A percentile compares a stretch with the other conserved stretches of the same genome.
Evolutionary conservation across 2,329 filamentous ascomycete species (phyloP).

Genomic region (Stachybotrys elegans): DNA sequence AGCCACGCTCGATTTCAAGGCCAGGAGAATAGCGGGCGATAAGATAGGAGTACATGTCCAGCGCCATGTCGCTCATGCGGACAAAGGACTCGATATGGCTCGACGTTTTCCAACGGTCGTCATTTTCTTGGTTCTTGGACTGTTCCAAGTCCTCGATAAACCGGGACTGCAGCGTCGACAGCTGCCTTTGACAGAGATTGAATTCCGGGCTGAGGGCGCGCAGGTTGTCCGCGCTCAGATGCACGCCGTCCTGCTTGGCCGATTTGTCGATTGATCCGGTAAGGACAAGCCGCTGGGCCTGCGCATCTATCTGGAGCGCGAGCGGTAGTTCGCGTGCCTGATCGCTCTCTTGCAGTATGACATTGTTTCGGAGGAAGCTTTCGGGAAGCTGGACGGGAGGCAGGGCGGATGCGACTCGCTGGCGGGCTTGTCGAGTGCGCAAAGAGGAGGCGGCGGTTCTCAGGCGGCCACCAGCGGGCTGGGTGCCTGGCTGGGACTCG

Average conservation of each 20-base stretch:
- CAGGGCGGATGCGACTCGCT: constrained; percentile 31
- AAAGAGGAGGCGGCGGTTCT: constrained; percentile 18
- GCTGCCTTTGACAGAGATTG: too few relatives aligned
- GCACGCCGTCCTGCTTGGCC: too few relatives aligned
- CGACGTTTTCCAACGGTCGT: neutral
- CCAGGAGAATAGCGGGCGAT: constrained; percentile 27
- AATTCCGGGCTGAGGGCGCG: too few relatives aligned
- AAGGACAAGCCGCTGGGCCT: constrained; percentile 24
- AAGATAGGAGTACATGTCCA: constrained; percentile 31
- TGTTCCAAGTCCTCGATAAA: neutral
- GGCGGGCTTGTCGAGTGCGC: constrained; percentile 26
- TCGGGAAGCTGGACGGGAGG: constrained; percentile 51
- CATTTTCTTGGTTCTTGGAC: neutral
- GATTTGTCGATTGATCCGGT: too few relatives aligned
- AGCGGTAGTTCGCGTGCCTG: constrained; percentile 22
- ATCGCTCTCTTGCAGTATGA: constrained; percentile 28
- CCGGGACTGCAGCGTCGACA: too few relatives aligned
- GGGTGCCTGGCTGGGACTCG: constrained; percentile 21
- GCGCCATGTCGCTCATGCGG: constrained; percentile 23
- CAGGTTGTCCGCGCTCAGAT: too few relatives aligned
- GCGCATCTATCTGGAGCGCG: constrained; percentile 26
- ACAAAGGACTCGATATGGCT: constrained; percentile 5
- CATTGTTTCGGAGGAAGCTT: constrained; percentile 50
- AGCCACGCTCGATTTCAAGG: constrained; percentile 26
- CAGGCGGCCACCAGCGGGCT: constrained; percentile 19